Percentiles rank a stretch among this genome's conserved stretches.
These are phyloP conservation scores for Trametes sanguinea DNA, from an alignment of 768 basidiomycete species.

Conservation along the genomic window DNA sequence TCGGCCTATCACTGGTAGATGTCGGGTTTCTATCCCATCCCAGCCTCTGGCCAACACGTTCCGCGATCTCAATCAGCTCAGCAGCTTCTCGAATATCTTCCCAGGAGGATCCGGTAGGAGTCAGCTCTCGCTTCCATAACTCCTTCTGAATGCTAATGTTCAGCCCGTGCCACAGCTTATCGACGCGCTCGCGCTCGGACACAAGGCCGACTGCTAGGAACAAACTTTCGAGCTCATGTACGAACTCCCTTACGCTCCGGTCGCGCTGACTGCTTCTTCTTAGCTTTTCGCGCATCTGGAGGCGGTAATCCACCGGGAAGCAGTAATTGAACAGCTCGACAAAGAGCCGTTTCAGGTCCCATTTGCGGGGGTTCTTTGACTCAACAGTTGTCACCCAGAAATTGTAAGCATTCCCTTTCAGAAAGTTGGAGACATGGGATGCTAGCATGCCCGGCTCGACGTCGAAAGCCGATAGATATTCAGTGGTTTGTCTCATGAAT, in stretches of 20 bases:
- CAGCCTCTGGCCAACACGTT: not conserved
- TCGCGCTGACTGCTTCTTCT: not conserved
- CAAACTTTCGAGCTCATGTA: slow-evolving; percentile 22
- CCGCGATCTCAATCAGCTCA: slow-evolving; percentile 8
- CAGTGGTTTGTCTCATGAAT: slow-evolving; percentile 14
- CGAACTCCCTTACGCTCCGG: slow-evolving; percentile 15
- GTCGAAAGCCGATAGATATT: slow-evolving; percentile 13
- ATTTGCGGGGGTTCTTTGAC: slow-evolving; percentile 10
- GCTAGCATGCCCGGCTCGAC: not conserved
- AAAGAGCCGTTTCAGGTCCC: slow-evolving; percentile 21
- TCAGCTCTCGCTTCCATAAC: slow-evolving; percentile 4
- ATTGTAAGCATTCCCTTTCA: slow-evolving; percentile 26
- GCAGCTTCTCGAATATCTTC: slow-evolving; percentile 1
- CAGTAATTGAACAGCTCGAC: slow-evolving; percentile 28
- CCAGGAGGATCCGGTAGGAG: not conserved
- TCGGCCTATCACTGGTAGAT: too few species aligned
- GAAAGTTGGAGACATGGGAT: slow-evolving; percentile 15
- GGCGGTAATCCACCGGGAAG: slow-evolving; percentile 26
- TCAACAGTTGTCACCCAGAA: slow-evolving; percentile 29
- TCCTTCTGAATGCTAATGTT: not conserved
- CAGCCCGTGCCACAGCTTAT: slow-evolving; percentile 16
- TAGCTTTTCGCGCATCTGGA: slow-evolving; percentile 16
- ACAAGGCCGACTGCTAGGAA: slow-evolving; percentile 17
- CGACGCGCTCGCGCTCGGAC: slow-evolving; percentile 1
- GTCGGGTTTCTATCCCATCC: not conserved